Percentiles rank a stretch among this genome's conserved stretches.
phyloP scores from a whole-genome alignment of 768 basidiomycete genomes.

The Termitomyces bulborhizus region DNA sequence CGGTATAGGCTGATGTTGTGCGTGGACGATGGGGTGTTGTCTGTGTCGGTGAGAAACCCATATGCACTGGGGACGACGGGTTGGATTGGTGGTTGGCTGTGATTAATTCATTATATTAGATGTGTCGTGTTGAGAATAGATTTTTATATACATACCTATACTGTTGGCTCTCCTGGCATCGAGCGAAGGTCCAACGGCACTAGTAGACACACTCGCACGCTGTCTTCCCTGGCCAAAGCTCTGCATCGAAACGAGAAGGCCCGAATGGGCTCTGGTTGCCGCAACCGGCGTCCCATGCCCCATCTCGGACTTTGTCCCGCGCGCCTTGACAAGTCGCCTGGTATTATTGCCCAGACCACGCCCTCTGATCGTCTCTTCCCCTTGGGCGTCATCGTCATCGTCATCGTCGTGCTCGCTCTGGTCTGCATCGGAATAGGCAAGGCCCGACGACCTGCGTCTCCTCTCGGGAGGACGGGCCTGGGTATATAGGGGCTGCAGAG shows the following conservation, averaged over 20 bases:
- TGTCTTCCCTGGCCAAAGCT: constrained; percentile 17
- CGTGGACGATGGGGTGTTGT: not conserved
- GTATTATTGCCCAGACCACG: constrained; percentile 11
- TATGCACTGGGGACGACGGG: not conserved
- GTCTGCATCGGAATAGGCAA: constrained; percentile 24
- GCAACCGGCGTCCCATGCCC: constrained; percentile 24
- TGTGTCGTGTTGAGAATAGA: not conserved
- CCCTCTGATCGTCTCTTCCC: constrained; percentile 16
- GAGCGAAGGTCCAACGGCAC: constrained; percentile 46
- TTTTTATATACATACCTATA: constrained; percentile 13
- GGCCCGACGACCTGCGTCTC: constrained; percentile 7
- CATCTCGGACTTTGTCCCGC: constrained; percentile 28
- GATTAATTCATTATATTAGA: not conserved
- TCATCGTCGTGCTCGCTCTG: constrained; percentile 21
- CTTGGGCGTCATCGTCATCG: constrained; percentile 19
- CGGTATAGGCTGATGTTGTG: not conserved
- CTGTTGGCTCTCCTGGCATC: constrained; percentile 47
- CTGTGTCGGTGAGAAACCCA: not conserved
- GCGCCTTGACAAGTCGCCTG: constrained; percentile 10
- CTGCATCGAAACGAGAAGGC: constrained; percentile 14
- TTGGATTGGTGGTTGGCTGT: constrained; percentile 17
- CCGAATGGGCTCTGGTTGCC: constrained; percentile 5
- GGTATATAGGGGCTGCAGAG: constrained; percentile 23
- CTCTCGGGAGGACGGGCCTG: not conserved
- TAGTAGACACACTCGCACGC: constrained; percentile 54